phyloP scores from a whole-genome alignment of 441 rosid genomes.

The Brassica balearica region DNA sequence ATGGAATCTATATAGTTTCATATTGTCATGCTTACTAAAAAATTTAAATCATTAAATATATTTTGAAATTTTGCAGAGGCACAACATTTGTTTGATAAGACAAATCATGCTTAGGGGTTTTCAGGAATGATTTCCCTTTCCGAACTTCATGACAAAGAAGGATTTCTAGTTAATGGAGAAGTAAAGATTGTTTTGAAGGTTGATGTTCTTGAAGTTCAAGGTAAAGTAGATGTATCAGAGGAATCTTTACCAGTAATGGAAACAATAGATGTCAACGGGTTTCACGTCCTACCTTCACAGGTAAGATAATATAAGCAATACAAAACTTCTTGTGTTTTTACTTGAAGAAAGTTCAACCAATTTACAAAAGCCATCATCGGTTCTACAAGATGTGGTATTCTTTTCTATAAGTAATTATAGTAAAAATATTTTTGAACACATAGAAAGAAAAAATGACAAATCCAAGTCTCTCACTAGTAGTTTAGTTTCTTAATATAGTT shows the following conservation, averaged over 20 bases:
- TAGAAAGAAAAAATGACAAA: background rate
- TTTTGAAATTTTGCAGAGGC: background rate
- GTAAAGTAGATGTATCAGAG: background rate
- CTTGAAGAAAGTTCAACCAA: background rate
- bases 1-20: background rate
- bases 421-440: background rate
- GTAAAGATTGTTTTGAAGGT: background rate
- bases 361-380: background rate
- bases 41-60: background rate
- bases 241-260: background rate
- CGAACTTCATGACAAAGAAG: background rate
- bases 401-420: background rate
- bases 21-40: background rate
- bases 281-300: background rate
- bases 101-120: background rate
- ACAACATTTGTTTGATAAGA: background rate
- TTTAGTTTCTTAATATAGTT: background rate
- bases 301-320: background rate
- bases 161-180: background rate
- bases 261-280: background rate
- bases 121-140: background rate
- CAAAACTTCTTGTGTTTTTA: background rate
- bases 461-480: background rate
- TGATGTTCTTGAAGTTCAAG: conserved; percentile 4
- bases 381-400: background rate